Percentiles rank a stretch among this genome's conserved stretches.
Evolutionary conservation across 305 asterid genomes (phyloP).

Genomic region (Nicotiana rustica): DNA sequence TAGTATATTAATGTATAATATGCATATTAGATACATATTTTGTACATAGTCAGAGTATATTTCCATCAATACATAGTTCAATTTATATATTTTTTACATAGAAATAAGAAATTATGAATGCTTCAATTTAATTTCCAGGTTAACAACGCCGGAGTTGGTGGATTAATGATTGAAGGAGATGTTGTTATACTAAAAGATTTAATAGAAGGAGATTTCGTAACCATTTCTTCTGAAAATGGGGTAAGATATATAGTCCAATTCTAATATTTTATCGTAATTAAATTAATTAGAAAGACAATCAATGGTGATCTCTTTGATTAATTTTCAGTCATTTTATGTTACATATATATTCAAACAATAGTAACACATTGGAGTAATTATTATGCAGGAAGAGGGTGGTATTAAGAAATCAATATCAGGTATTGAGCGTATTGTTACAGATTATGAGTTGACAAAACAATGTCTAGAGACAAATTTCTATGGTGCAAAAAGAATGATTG

Average conservation of each 20-base stretch:
- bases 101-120: too few relatives aligned
- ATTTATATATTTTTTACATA: too few relatives aligned
- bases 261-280: background rate
- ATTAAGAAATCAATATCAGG: conserved; percentile 25
- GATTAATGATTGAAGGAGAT: conserved; percentile 37
- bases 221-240: conserved; percentile 14
- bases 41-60: too few relatives aligned
- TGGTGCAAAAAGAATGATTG: conserved; percentile 52
- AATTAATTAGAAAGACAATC: too few relatives aligned
- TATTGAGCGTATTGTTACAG: background rate
- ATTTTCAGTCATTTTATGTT: background rate
- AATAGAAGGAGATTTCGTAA: conserved; percentile 16
- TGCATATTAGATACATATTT: too few relatives aligned
- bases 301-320: background rate
- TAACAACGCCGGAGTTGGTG: conserved; percentile 67
- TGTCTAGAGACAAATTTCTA: conserved; percentile 59
- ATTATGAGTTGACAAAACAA: conserved; percentile 56
- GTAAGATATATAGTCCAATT: background rate
- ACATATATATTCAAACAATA: background rate
- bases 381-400: conserved; percentile 41
- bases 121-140: conserved; percentile 48
- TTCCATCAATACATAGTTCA: too few relatives aligned
- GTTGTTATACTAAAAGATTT: background rate
- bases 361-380: background rate
- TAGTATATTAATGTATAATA: background rate